Base-by-base conservation (phyloP, 225 moss, liverwort and hornwort species). In the Asterella californica region DNA sequence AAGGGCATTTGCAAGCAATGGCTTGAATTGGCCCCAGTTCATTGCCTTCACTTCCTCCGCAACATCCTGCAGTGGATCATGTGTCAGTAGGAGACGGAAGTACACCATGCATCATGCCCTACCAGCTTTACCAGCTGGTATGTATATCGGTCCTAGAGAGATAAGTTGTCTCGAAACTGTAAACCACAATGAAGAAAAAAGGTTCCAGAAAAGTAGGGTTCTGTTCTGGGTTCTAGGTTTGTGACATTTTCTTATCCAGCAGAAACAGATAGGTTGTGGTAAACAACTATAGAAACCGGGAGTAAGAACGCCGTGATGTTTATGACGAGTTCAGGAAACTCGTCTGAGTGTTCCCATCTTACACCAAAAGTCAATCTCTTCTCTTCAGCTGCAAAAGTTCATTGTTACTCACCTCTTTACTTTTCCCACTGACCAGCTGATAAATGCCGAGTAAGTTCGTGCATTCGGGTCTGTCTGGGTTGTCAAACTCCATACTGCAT, bases 1-100 rank as follows among this genome's bases (percentile, higher is more conserved):
- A 62, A 99, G 75, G 37, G 93, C 97, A 66, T 99, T 93, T 48
- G 89, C 76, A 72, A 97, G 89, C 69, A 92, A 76, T 33, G 97
- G 94, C 83, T 99, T 99, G 69, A 99, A 99, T 81, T 93, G 94
- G 75, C 97, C 97, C 97, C 97, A 99, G 79, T 91, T 92, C 92
- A 95, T 76, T 55, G 54, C 87, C 69, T 80, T 90, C 78, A 93
- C 93, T 72, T 95, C 95, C 46, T 88, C 82, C 37, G 87, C 72
- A 80, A 99, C 93, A 85, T 99, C 95, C 92, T 97, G 92, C 76
- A 79, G 61, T 61, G 19, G 19, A 10, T 53, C 57, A 18, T 0
- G 32, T 50, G 29, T 74, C 52, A 74, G 18, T 1, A 74, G 30
- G 48, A 15, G 29, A 19, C 27, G n/a, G 11, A 71, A 3, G 42